Base-by-base conservation (phyloP, 2,329 filamentous ascomycete genomes). In the Metarhizium sp. region DNA sequence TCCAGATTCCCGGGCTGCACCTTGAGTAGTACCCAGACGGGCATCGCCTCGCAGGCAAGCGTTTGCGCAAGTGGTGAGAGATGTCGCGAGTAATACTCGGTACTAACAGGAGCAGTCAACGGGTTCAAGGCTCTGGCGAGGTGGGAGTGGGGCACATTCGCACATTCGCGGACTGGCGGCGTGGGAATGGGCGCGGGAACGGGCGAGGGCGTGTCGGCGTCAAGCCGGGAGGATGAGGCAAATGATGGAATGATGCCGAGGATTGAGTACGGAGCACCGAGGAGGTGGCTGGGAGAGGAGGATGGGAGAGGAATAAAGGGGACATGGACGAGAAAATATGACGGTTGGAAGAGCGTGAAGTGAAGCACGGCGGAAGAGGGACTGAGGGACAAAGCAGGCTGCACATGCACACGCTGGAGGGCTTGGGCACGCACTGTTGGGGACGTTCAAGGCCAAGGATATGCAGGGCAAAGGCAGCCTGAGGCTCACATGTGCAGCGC, bases 231-330 rank as follows among this genome's bases (percentile, higher is more conserved):
- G 20, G 13, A n/a, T 16, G 52, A 49, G 20, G 52, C 14, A 40
- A 32, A 25, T 25, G 54, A 52, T 40, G 54, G 54, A 38, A 47
- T 8, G 34, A 13, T 36, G 13, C 34, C 13, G 7, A 10, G 34
- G 34, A 13, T 36, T 36, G 13, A 13, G 7, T 36, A 36, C 13
- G 34, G 34, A 13, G 34, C 13, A 3, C 34, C 8, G 34, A 36
- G 34, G 13, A 36, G 45, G 58, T 54, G 55, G 58, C 55, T 55
- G 53, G 55, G 52, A 43, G 51, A 20, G 57, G 48, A 10, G 34
- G 34, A 8, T 36, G 34, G 34, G 34, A 36, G 34, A 36, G 34
- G 34, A 36, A 10, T 36, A 36, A 36, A 25, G 25, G 25, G 25
- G 25, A 25, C 4, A 25, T 25, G 25, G 25, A 4, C 3, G 25